Evolutionary conservation across 352 stramenopile genomes (phyloP).

Genomic region (Globisporangium cederbergense): DNA sequence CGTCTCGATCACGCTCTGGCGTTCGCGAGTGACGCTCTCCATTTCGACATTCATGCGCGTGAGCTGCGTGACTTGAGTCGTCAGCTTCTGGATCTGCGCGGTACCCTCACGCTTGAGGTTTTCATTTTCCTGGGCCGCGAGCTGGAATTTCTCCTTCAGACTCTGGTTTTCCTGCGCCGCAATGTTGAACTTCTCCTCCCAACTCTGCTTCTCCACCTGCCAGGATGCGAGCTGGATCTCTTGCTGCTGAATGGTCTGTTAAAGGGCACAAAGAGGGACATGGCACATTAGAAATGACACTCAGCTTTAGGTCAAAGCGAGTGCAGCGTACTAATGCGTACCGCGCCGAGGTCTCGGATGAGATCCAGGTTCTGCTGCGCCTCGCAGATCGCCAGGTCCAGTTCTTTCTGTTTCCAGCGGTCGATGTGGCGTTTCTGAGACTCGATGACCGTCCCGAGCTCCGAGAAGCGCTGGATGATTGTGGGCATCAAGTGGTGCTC

Average conservation of each 20-base stretch:
- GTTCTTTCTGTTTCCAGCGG: slow-evolving; percentile 80
- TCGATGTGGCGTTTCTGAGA: slow-evolving; percentile 84
- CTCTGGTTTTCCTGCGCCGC: slow-evolving; percentile 49
- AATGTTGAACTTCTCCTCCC: slow-evolving; percentile 80
- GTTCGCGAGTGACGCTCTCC: slow-evolving; percentile 42
- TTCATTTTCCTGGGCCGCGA: slow-evolving; percentile 48
- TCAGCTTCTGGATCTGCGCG: slow-evolving; percentile 51
- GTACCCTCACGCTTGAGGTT: slow-evolving; percentile 47
- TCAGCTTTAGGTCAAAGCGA: background rate
- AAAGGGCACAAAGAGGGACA: background rate
- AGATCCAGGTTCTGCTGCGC: slow-evolving; percentile 62
- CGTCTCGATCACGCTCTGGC: slow-evolving; percentile 28
- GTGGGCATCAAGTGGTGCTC: slow-evolving; percentile 72
- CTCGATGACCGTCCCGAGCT: slow-evolving; percentile 79
- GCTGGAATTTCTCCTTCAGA: slow-evolving; percentile 69
- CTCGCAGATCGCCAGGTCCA: slow-evolving; percentile 75
- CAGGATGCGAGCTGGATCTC: slow-evolving; percentile 50
- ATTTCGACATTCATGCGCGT: slow-evolving; percentile 44
- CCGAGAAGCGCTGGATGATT: slow-evolving; percentile 74
- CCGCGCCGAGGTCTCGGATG: slow-evolving; percentile 48
- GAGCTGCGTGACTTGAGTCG: slow-evolving; percentile 42
- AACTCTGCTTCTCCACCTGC: slow-evolving; percentile 65
- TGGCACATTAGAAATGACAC: too few relatives aligned
- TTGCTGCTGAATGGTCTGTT: slow-evolving; percentile 53
- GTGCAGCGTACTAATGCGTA: slow-evolving; percentile 14